phyloP scores from a whole-genome alignment of 2,329 filamentous ascomycete genomes.

The Aureobasidium vineae region DNA sequence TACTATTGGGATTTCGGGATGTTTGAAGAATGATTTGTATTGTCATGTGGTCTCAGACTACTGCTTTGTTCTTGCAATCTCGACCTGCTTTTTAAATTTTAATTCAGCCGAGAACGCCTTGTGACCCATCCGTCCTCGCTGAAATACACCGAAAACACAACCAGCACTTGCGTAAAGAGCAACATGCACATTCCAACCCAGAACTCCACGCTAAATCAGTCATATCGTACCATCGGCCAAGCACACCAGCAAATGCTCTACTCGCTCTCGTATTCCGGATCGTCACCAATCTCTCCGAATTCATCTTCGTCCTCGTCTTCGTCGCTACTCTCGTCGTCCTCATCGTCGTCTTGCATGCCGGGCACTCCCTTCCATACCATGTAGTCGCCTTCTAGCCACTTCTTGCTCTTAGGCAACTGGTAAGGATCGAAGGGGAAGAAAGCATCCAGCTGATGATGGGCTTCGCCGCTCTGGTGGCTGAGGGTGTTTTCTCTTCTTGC shows the following conservation, averaged over 20 bases:
- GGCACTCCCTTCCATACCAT: conserved; percentile 74
- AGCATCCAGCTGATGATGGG: conserved; percentile 80
- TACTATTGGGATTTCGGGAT: not conserved
- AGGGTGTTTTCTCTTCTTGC: conserved; percentile 57
- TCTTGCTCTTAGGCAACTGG: conserved; percentile 78
- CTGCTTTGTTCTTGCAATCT: not conserved
- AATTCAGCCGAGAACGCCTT: not conserved
- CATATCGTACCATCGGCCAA: conserved; percentile 6
- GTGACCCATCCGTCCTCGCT: not conserved
- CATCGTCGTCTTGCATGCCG: conserved; percentile 57
- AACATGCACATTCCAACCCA: conserved; percentile 16
- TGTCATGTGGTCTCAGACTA: not conserved
- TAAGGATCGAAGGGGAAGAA: conserved; percentile 99
- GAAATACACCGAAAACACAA: not conserved
- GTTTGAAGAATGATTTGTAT: not conserved
- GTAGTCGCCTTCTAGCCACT: conserved; percentile 85
- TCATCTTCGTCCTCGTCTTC: conserved; percentile 45
- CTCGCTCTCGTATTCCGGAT: conserved; percentile 28
- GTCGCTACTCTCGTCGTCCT: conserved; percentile 45
- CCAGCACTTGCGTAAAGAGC: conserved; percentile 10
- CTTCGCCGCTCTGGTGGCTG: conserved; percentile 63
- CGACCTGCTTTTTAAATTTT: not conserved
- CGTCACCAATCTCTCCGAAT: conserved; percentile 46
- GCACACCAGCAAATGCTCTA: not conserved
- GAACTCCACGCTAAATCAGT: conserved; percentile 24